Evolutionary conservation across 306 rosid genomes (phyloP), one percentile per base, ranked within the genome.

Genomic region (Quercus dentata): DNA sequence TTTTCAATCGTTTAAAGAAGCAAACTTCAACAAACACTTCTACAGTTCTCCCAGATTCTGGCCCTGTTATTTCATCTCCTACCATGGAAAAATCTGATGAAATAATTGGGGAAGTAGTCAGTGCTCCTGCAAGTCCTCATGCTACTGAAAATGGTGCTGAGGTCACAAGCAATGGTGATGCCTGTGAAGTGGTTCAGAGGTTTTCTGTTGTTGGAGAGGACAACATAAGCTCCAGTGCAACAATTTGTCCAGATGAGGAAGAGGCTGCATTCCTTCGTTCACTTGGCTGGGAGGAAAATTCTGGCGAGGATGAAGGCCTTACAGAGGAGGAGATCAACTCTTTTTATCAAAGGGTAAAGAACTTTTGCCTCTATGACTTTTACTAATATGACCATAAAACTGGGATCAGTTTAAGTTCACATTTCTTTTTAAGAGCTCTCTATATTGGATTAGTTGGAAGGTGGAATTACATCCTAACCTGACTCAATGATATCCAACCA

Each of bases 211-310:
- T 61, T 17, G 87, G 80, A 33, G 84, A 80, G 76, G 84, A 81
- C 62, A 82, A 75, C 72, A 4, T 79, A 81, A 73, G 74, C 77
- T 77, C 84, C 61, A 77, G 81, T 81, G 91, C 80, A 78, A 82
- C 90, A 8, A 73, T 86, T 77, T 86, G 83, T 84, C 92, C 89
- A 4, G 97, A 92, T 74, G 99, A 93, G 84, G 97, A 96, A 89
- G 99, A 96, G 85, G 92, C 88, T 85, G 95, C 97, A 59, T 96
- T 96, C 83, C 98, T 96, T 72, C 93, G 94, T 63, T 96, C 99
- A 67, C 98, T 95, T 82, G 99, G 99, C 72, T 96, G 99, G 99
- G 98, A 89, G 61, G 99, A 96, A 83, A 87, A 83, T 86, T 85
- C 88, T 77, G 97, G 91, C 69, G 98, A 94, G 86, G 97, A 95